These are phyloP conservation scores for Fusarium drepaniforme DNA, from an alignment of 2,329 filamentous ascomycete genomes.

Conservation along the genomic window DNA sequence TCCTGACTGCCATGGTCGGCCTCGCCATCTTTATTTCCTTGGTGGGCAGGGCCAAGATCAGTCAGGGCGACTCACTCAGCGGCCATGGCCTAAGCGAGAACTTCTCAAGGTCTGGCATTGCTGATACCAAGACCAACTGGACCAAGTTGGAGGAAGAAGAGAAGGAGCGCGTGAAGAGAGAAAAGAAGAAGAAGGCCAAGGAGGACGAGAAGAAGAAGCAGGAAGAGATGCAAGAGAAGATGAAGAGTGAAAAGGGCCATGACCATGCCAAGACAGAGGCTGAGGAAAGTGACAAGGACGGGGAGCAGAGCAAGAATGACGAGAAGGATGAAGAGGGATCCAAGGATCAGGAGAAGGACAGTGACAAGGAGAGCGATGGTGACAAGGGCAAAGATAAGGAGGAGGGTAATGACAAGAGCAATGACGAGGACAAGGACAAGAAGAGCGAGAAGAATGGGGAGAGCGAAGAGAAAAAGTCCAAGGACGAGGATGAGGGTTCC, in stretches of 20 bases:
- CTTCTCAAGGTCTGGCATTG: conserved; percentile 50
- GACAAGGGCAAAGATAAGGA: conserved; percentile 38
- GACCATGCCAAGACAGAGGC: conserved; percentile 13
- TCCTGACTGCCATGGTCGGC: conserved; percentile 91
- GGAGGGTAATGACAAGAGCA: conserved; percentile 37
- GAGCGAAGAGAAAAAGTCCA: conserved; percentile 40
- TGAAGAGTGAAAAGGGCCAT: conserved; percentile 42
- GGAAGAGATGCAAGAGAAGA: conserved; percentile 48
- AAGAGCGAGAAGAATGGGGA: conserved; percentile 32
- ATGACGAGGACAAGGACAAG: conserved; percentile 10
- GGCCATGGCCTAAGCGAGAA: conserved; percentile 53
- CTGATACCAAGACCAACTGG: conserved; percentile 59
- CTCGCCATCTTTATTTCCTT: conserved; percentile 83
- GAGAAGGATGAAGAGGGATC: conserved; percentile 29
- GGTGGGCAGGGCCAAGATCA: conserved; percentile 84
- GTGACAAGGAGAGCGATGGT: conserved; percentile 36
- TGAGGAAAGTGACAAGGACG: conserved; percentile 26
- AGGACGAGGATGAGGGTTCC: conserved; percentile 31
- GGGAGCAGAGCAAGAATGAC: conserved; percentile 32
- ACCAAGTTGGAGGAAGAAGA: conserved; percentile 58
- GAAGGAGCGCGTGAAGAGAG: conserved; percentile 50
- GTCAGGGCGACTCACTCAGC: conserved; percentile 46
- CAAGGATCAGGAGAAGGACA: conserved; percentile 33
- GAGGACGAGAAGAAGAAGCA: conserved; percentile 48
- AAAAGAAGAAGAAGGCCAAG: conserved; percentile 53